Evolutionary conservation across 2,329 filamentous ascomycete genomes (phyloP).

Genomic region (Curvularia hawaiiensis): DNA sequence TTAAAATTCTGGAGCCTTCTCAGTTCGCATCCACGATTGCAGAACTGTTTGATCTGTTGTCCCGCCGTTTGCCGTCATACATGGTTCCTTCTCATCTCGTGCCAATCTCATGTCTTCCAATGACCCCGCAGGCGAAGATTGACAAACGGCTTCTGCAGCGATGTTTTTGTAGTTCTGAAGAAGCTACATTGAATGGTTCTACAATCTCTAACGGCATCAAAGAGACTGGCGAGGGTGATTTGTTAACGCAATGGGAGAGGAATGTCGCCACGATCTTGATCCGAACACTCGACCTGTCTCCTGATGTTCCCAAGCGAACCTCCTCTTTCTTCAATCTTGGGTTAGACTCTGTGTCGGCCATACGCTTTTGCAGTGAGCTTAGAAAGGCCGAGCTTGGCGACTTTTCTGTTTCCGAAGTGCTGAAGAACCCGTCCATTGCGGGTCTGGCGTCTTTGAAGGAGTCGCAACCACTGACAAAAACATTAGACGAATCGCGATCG

Average conservation of each 20-base stretch:
- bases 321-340: slow-evolving; percentile 80
- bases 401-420: slow-evolving; percentile 69
- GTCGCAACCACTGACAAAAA: neutral
- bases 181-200: slow-evolving; percentile 53
- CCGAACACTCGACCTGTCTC: slow-evolving; percentile 54
- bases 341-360: slow-evolving; percentile 82
- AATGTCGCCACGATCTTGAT: slow-evolving; percentile 62
- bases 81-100: slow-evolving; percentile 80
- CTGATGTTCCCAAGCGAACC: slow-evolving; percentile 61
- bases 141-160: slow-evolving; percentile 62
- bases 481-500: neutral
- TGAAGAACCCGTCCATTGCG: slow-evolving; percentile 71
- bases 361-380: slow-evolving; percentile 67
- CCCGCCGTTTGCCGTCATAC: slow-evolving; percentile 67
- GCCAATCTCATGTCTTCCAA: slow-evolving; percentile 70
- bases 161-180: slow-evolving; percentile 55
- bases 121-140: slow-evolving; percentile 76
- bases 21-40: slow-evolving; percentile 29
- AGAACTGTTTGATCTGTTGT: slow-evolving; percentile 61
- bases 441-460: slow-evolving; percentile 55
- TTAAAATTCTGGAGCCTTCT: slow-evolving; percentile 49
- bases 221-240: slow-evolving; percentile 44
- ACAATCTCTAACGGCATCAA: slow-evolving; percentile 40
- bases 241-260: slow-evolving; percentile 63
- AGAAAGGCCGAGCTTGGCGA: slow-evolving; percentile 52